Percentiles rank a stretch among this genome's conserved stretches.
These are phyloP conservation scores for Diddensiella transvaalensis DNA, from an alignment of 805 yeast species.

Conservation along the genomic window DNA sequence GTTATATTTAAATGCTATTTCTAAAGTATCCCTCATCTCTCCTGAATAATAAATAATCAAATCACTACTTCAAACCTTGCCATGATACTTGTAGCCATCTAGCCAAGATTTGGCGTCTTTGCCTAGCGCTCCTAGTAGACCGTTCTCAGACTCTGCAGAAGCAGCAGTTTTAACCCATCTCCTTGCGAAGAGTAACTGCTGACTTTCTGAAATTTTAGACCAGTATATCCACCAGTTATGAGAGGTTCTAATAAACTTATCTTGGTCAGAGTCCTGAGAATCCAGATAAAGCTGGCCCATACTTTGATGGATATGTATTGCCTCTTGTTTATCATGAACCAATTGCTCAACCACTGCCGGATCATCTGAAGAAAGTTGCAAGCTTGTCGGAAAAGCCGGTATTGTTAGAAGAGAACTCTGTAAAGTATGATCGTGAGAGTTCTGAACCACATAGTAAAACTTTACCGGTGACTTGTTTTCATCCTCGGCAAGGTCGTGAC, in stretches of 20 bases:
- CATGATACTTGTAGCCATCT: constrained; percentile 24
- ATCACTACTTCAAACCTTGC: constrained; percentile 13
- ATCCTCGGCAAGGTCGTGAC: constrained; percentile 17
- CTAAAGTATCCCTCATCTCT: no score
- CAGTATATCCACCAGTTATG: constrained; percentile 31
- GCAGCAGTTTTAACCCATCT: constrained; percentile 17
- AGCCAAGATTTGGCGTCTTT: constrained; percentile 28
- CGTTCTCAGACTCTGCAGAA: constrained; percentile 13
- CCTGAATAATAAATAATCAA: constrained; percentile 9
- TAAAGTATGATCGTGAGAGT: constrained; percentile 11
- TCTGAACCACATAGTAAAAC: constrained; percentile 24
- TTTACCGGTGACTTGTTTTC: constrained; percentile 7
- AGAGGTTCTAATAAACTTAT: constrained; percentile 24
- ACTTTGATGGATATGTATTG: constrained; percentile 23
- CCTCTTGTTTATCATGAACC: constrained; percentile 14
- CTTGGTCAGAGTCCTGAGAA: constrained; percentile 14
- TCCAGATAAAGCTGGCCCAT: constrained; percentile 11
- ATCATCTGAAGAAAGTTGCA: constrained; percentile 13
- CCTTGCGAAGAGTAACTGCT: constrained; percentile 26
- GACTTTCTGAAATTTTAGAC: constrained; percentile 20
- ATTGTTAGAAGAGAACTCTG: constrained; percentile 25
- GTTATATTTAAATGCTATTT: neutral
- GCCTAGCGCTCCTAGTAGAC: constrained; percentile 27
- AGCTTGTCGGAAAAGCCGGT: constrained; percentile 17
- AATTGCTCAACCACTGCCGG: constrained; percentile 14